Evolutionary conservation across 2,329 filamentous ascomycete species (phyloP), one percentile per base, ranked within the genome.

Genomic region (Curvularia eragrostidis): DNA sequence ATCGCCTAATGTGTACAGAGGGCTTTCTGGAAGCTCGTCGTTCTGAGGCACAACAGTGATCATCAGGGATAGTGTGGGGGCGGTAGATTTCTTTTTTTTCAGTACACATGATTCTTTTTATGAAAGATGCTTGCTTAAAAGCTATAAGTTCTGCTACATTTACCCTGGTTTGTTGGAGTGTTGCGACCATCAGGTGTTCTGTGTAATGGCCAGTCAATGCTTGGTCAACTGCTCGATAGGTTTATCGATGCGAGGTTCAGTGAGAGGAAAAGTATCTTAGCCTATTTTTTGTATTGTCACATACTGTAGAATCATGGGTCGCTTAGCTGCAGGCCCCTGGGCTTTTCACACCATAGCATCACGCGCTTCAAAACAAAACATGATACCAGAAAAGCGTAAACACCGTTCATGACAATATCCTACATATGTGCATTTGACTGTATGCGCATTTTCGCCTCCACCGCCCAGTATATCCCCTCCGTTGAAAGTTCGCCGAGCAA

Each of bases 361-460:
- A 49, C 47, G 18, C 10, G 19, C 34, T 18, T 26, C 19, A 18
- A 13, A 4, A 18, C n/a, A 18, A 38, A 38, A 26, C 9, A 10
- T n/a, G 21, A 49, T 12, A n/a, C 26, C 18, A 24, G n/a, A 19
- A 47, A 52, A 19, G 39, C 24, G 44, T 48, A 56, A 59, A 59
- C 56, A 62, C 52, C 56, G 34, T 59, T 56, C 59, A 56, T 65
- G 58, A 61, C 61, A 55, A 59, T 65, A 65, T 65, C 63, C 63
- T 64, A 64, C 61, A 65, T 59, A 50, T 56, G 61, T 65, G 63
- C 63, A 63, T 55, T 51, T 50, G 51, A 52, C 54, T 44, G 36
- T 26, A 48, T 55, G 43, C 51, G 28, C 47, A 49, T 56, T 46
- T 21, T 47, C 54, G 53, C 50, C 47, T 56, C 21, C 38, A 44